These are phyloP conservation scores for Carex pumila DNA, from an alignment of 176 grass and related monocot genomes.

Conservation along the genomic window DNA sequence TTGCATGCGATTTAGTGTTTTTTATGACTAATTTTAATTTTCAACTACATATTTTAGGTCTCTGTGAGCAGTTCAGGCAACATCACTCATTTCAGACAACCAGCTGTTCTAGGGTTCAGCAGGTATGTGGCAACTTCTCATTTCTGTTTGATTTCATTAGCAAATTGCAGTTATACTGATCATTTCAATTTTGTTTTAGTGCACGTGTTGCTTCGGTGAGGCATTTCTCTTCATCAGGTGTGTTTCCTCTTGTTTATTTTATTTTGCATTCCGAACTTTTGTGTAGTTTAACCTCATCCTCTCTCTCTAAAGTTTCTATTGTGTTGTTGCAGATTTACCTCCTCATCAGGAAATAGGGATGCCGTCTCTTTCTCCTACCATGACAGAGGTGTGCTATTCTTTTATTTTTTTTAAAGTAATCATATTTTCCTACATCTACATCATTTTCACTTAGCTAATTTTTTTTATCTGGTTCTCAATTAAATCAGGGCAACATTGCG, in stretches of 20 bases:
- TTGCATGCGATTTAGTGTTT: slow-evolving; percentile 1
- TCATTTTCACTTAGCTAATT: neutral
- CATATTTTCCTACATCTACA: neutral
- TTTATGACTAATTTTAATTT: neutral
- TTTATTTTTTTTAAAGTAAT: neutral
- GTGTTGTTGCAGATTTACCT: slow-evolving; percentile 58
- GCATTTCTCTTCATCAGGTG: slow-evolving; percentile 74
- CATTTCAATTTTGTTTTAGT: slow-evolving; percentile 26
- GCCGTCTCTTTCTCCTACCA: slow-evolving; percentile 94
- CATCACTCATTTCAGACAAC: slow-evolving; percentile 25
- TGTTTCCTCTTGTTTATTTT: neutral
- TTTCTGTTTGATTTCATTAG: neutral
- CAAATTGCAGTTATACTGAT: neutral
- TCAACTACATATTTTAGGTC: slow-evolving; percentile 30
- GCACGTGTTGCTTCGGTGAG: slow-evolving; percentile 29
- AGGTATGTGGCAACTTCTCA: slow-evolving; percentile 27
- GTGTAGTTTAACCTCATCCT: neutral
- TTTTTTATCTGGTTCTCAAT: slow-evolving; percentile 17
- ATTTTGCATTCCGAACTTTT: neutral
- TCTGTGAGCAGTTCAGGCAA: slow-evolving; percentile 21
- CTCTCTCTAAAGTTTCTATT: slow-evolving; percentile 11
- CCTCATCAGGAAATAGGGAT: slow-evolving; percentile 81
- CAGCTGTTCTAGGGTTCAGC: slow-evolving; percentile 30
- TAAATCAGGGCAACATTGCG: slow-evolving; percentile 85
- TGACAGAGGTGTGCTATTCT: slow-evolving; percentile 66